Base-by-base conservation (phyloP, 2,329 filamentous ascomycete species). In the Microdochium nivale region DNA sequence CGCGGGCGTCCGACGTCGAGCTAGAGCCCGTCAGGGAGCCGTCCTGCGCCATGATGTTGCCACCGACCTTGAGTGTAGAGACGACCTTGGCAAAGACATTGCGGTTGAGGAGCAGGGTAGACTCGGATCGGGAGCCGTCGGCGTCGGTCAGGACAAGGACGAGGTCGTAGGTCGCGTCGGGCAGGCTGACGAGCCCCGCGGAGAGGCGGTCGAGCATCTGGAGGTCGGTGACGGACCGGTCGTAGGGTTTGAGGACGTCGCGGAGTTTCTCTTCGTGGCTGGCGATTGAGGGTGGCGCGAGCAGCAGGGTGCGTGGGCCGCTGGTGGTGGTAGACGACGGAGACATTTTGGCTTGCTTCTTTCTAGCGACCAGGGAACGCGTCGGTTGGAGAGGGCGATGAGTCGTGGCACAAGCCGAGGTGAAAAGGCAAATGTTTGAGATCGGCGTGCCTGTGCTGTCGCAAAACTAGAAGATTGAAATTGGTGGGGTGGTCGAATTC, bases 131-230 rank as follows among this genome's bases (percentile, higher is more conserved):
- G 48, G 83, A 76, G 57, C 84, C 83, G 63, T 89, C 84, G 53
- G 84, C 78, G 67, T 91, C 89, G 56, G 88, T 86, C 56, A 97
- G 83, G 51, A 99, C 79, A 48, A 96, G 80, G 44, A 97, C 80
- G 44, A 87, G 71, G 66, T 95, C 88, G 74, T 99, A 99, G 51
- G 88, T 87, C 48, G 81, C 74, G 51, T 80, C 60, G 1, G 91
- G 87, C 0, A 99, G 83, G 8, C 83, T 75, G 52, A 94, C 88
- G 35, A 96, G 77, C 55, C 90, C 90, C 33, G 88, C 81, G 2
- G 88, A 83, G 40, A 99, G 80, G 49, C 94, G 89, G 72, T 99
- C 94, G 55, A 99, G 87, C 94, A 99, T 99, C 70, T 97, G 94
- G 50, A 99, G 78, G 65, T 99, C 94, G 55, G 90, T 92, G 47